Evolutionary conservation across 768 basidiomycete species (phyloP).

Genomic region (Filobasidium wieringae): DNA sequence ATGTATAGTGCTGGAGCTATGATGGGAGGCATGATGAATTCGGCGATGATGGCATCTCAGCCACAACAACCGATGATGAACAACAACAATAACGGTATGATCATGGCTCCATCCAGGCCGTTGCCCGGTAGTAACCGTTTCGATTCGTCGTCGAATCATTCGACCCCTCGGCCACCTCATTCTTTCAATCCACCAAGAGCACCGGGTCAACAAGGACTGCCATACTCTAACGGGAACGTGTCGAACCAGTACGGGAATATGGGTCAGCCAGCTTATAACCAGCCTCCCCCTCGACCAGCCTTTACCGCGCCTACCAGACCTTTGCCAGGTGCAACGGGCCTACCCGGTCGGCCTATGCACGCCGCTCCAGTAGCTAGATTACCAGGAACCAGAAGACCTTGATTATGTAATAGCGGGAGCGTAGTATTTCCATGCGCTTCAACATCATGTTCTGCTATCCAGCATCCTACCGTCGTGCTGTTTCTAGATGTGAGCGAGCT

Average conservation of each 20-base stretch:
- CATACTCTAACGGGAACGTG: no score
- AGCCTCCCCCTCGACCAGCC: no score
- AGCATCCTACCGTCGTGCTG: no score
- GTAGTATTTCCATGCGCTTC: no score
- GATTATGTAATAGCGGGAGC: no score
- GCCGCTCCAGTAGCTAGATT: no score
- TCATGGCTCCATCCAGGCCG: not conserved
- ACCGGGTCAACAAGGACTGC: constrained; percentile 2
- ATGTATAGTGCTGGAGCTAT: not conserved
- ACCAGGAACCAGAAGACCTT: no score
- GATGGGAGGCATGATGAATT: not conserved
- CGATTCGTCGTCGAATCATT: not conserved
- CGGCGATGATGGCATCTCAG: not conserved
- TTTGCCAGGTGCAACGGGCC: no score
- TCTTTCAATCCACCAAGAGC: not conserved
- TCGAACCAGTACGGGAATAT: not conserved
- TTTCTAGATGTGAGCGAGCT: no score
- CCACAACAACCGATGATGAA: not conserved
- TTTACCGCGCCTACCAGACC: no score
- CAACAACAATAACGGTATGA: not conserved
- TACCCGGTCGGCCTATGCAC: no score
- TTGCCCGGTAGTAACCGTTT: not conserved
- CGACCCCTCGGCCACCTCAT: not conserved
- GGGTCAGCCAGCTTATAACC: not conserved
- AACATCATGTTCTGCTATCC: no score